These are phyloP conservation scores for Candida sp. DNA, from an alignment of 1,139 yeast genomes.

Conservation along the genomic window DNA sequence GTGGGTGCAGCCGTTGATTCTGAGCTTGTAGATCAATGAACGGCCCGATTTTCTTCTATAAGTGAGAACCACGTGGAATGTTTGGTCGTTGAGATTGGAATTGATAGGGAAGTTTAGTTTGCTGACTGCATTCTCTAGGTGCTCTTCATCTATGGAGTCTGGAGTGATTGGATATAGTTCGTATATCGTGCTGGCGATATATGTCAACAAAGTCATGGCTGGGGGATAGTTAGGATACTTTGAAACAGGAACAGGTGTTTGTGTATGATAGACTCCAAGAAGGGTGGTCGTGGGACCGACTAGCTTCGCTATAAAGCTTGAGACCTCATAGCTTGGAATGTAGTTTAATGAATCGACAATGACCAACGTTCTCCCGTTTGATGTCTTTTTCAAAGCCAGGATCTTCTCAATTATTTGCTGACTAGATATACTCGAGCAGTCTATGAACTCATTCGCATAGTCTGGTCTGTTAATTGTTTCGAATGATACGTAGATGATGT, in stretches of 20 bases:
- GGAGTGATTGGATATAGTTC: constrained; percentile 32
- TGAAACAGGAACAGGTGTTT: constrained; percentile 35
- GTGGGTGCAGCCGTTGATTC: constrained; percentile 57
- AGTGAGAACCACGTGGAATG: constrained; percentile 55
- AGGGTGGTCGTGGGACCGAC: constrained; percentile 59
- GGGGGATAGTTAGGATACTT: constrained; percentile 51
- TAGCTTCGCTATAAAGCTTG: constrained; percentile 56
- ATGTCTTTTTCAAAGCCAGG: constrained; percentile 5
- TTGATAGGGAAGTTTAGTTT: constrained; percentile 51
- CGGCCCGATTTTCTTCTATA: constrained; percentile 89
- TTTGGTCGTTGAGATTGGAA: constrained; percentile 45
- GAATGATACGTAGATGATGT: constrained; percentile 58
- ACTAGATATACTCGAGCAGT: constrained; percentile 31
- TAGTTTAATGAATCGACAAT: constrained; percentile 76
- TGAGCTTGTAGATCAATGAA: constrained; percentile 59
- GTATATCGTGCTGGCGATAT: constrained; percentile 74
- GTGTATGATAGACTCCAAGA: constrained; percentile 64
- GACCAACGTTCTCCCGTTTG: constrained; percentile 35
- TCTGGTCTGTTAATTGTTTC: constrained; percentile 61
- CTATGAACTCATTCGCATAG: constrained; percentile 54
- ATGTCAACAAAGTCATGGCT: constrained; percentile 52
- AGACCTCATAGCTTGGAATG: constrained; percentile 48
- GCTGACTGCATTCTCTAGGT: constrained; percentile 43
- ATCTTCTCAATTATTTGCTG: constrained; percentile 7
- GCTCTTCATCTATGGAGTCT: constrained; percentile 48